A percentile compares a stretch with the other conserved stretches of the same genome.
Evolutionary conservation across 371 early-diverging fungal genomes (phyloP).

Genomic region (Neoconidiobolus thromboides): DNA sequence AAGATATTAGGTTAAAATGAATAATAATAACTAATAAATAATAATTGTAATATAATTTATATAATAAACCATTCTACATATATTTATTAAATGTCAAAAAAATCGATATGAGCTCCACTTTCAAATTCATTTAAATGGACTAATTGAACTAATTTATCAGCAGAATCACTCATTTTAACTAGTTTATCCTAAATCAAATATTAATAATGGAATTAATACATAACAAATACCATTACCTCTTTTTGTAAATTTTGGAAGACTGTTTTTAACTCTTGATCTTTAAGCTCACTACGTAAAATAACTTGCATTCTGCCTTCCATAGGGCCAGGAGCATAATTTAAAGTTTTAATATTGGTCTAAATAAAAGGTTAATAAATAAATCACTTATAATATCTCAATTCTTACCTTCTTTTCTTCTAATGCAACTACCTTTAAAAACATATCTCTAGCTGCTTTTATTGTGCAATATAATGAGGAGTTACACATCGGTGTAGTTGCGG

Average conservation of each 20-base stretch:
- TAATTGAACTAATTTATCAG: conserved; percentile 31
- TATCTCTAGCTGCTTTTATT: conserved; percentile 78
- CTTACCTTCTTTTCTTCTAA: conserved; percentile 17
- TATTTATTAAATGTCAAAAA: conserved; percentile 26
- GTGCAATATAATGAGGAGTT: conserved; percentile 73
- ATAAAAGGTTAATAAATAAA: background rate
- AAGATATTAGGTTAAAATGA: too few relatives aligned
- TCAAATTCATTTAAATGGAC: conserved; percentile 29
- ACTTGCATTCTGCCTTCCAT: conserved; percentile 76
- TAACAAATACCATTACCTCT: conserved; percentile 17
- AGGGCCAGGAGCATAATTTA: conserved; percentile 88
- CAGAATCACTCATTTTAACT: conserved; percentile 51
- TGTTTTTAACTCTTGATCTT: conserved; percentile 39
- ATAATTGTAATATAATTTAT: too few relatives aligned
- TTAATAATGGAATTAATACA: conserved; percentile 7
- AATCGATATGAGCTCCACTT: conserved; percentile 70
- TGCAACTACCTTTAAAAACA: conserved; percentile 45
- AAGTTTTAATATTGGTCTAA: conserved; percentile 23
- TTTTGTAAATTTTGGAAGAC: conserved; percentile 37
- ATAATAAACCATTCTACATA: too few relatives aligned
- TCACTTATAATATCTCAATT: background rate
- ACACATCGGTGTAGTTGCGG: conserved; percentile 56
- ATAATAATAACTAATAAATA: too few relatives aligned
- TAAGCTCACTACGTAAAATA: conserved; percentile 45
- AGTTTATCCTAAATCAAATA: conserved; percentile 28